Conservation (phyloP, 768 basidiomycete species). For the Tephrocybe rancida region DNA sequence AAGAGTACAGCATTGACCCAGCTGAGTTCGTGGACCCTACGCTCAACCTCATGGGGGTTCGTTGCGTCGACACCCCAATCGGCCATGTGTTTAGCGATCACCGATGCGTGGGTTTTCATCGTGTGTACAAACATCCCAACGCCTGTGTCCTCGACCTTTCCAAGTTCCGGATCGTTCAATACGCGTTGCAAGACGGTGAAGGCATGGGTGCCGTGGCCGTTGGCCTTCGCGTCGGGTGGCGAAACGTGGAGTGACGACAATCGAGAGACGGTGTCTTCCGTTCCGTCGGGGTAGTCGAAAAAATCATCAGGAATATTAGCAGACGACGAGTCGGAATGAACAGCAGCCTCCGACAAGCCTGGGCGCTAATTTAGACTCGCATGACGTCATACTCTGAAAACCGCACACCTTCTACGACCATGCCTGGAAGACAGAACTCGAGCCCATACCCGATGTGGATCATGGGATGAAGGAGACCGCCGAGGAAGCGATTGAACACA, state of each 20-base stretch:
- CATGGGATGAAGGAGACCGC: conserved; percentile 63
- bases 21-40: conserved; percentile 20
- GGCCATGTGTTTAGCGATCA: conserved; percentile 10
- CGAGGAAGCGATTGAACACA: conserved; percentile 52
- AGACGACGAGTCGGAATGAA: conserved; percentile 39
- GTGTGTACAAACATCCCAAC: conserved; percentile 13
- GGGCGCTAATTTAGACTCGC: not conserved
- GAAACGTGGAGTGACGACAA: conserved; percentile 14
- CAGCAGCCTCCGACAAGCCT: conserved; percentile 62
- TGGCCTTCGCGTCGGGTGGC: not conserved
- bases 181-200: conserved; percentile 23
- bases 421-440: conserved; percentile 62
- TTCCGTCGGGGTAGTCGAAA: conserved; percentile 3
- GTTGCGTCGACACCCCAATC: conserved; percentile 22
- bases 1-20: conserved; percentile 21
- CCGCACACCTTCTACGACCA: conserved; percentile 70
- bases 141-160: conserved; percentile 8
- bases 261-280: conserved; percentile 12
- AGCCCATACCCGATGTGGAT: conserved; percentile 68
- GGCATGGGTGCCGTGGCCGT: conserved; percentile 11
- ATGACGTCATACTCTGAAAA: conserved; percentile 8
- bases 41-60: conserved; percentile 11
- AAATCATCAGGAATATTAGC: conserved; percentile 20
- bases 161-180: conserved; percentile 20
- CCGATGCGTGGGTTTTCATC: conserved; percentile 10